Evolutionary conservation across 192 early-diverging fungal species (phyloP), one percentile per base, ranked within the genome.

Genomic region (Coemansia sp.): DNA sequence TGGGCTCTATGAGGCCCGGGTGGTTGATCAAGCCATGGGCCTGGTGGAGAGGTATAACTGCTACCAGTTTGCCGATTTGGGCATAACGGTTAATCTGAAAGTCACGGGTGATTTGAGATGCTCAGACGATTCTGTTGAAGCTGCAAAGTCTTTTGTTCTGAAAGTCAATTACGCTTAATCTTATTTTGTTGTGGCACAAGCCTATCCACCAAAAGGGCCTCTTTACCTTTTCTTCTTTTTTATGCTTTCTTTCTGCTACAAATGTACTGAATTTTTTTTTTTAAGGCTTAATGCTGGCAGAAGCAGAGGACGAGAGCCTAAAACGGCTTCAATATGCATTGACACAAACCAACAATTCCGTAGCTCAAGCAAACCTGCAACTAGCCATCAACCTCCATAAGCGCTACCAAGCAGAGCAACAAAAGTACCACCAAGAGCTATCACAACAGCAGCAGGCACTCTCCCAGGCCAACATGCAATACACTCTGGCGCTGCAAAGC

Each of bases 11-110:
- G 45, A 53, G 28, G 43, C 46, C 3, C 30, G 23, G 2, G 53
- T 64, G 0, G 52, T 59, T 18, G 33, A 40, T 7, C 60, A 61
- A 37, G 61, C 72, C 0, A 46, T 50, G 26, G 47, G 41, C 6
- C 12, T 68, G n/a, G 42, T 65, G 1, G 72, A 75, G 43, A 26
- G 23, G 40, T 75, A 63, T 12, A 75, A 75, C 20, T 23, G 65
- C 2, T 48, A 46, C 0, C 54, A 56, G 50, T 75, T 75, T 53
- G 47, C 63, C 5, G 3, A 14, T 0, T 61, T 56, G 65, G 65
- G 65, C 6, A 59, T 75, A 5, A 30, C 35, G 2, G 72, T 35
- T 7, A 35, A 6, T 35, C 7, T 35, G 33, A 35, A 35, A 35
- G 7, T 35, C 0, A 35, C 7, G 33, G 33, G 30, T 3, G 3